phyloP scores from a whole-genome alignment of 164 flowering plant species.

The Nymphaea thermarum region DNA sequence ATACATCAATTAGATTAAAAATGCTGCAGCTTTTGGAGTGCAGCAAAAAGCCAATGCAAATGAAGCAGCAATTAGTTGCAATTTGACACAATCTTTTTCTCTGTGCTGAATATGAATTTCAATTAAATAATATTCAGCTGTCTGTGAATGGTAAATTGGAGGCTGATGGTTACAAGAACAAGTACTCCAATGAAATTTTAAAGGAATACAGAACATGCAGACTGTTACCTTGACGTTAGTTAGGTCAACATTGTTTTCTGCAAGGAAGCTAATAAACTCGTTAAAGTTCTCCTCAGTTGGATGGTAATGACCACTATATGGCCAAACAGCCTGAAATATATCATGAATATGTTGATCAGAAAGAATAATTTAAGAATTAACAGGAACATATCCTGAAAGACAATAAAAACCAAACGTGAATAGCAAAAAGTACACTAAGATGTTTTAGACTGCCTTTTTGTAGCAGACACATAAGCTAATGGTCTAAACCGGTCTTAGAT shows the following conservation, averaged over 20 bases:
- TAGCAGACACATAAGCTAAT: neutral
- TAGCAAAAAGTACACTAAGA: neutral
- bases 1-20: no score
- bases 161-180: neutral
- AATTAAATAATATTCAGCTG: no score
- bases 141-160: no score
- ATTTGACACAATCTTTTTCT: no score
- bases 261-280: slow-evolving; percentile 50
- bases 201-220: neutral
- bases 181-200: neutral
- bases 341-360: neutral
- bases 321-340: slow-evolving; percentile 56
- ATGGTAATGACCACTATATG: slow-evolving; percentile 76
- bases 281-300: slow-evolving; percentile 70
- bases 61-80: no score
- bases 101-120: no score
- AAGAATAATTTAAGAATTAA: no score
- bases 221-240: slow-evolving; percentile 54
- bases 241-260: slow-evolving; percentile 49
- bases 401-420: neutral
- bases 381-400: neutral
- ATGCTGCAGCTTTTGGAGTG: no score
- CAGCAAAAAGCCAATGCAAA: no score
- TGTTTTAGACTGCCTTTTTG: neutral
- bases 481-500: no score